These are phyloP conservation scores for Myxozyma neotropica DNA, from an alignment of 805 yeast genomes.

Conservation along the genomic window DNA sequence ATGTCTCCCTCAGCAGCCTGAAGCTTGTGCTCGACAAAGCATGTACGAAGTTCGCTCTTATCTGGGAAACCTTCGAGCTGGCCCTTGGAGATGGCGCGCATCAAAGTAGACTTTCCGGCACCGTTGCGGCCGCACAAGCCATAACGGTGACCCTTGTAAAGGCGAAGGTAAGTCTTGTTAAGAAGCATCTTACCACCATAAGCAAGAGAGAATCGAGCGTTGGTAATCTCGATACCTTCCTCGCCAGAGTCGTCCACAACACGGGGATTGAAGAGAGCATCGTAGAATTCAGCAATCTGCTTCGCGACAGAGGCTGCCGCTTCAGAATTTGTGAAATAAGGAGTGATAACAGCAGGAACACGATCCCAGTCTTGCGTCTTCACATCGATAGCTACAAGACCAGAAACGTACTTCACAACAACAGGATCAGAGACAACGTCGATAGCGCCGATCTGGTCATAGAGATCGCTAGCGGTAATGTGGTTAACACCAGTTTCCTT, in stretches of 20 bases:
- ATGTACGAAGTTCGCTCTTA: constrained; percentile 79
- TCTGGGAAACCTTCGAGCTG: constrained; percentile 97
- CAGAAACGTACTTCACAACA: constrained; percentile 46
- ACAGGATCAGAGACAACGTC: constrained; percentile 50
- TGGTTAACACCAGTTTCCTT: constrained; percentile 76
- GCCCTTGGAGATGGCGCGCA: constrained; percentile 96
- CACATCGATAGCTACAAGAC: constrained; percentile 40
- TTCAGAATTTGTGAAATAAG: constrained; percentile 52
- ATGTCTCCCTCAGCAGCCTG: constrained; percentile 93
- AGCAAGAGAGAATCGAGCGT: constrained; percentile 92
- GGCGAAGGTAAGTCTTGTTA: constrained; percentile 85
- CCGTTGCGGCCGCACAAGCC: constrained; percentile 99
- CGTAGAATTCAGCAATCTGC: constrained; percentile 31
- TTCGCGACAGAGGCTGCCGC: constrained; percentile 17
- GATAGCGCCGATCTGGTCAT: constrained; percentile 40
- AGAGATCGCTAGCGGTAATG: constrained; percentile 44
- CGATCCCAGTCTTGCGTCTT: constrained; percentile 46
- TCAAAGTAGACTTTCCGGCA: constrained; percentile 96
- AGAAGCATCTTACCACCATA: constrained; percentile 97
- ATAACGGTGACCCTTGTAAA: constrained; percentile 92
- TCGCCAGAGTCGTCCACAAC: constrained; percentile 28
- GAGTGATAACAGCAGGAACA: constrained; percentile 47
- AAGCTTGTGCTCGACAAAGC: constrained; percentile 95
- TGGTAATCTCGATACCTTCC: constrained; percentile 80
- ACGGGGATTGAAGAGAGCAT: constrained; percentile 25